Conservation (phyloP, 176 grass and related monocot genomes). For the Bolboschoenus planiculmis region DNA sequence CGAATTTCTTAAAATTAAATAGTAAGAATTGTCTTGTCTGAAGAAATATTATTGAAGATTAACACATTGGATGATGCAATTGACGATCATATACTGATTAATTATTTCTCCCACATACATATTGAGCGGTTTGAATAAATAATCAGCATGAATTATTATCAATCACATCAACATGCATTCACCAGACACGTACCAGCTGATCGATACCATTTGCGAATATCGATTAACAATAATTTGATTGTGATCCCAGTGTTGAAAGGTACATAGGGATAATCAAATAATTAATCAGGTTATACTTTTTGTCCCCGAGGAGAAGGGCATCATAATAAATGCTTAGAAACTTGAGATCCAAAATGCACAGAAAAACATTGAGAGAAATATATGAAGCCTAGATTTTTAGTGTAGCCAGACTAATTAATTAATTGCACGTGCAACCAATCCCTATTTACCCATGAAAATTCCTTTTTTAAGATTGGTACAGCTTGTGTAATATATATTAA, state of each 20-base stretch:
- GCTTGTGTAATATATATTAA: background rate
- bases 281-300: slow-evolving; percentile 11
- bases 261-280: slow-evolving; percentile 24
- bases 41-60: background rate
- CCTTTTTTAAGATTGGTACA: background rate
- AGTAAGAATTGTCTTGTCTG: background rate
- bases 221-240: background rate
- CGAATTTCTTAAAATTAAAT: background rate
- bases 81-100: background rate
- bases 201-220: background rate
- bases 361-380: slow-evolving; percentile 5
- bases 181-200: background rate
- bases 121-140: background rate
- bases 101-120: background rate
- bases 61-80: background rate
- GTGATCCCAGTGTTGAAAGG: background rate
- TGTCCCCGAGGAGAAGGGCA: slow-evolving; percentile 3
- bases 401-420: background rate
- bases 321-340: slow-evolving; percentile 16
- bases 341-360: slow-evolving; percentile 14
- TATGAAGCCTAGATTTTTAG: slow-evolving; percentile 5
- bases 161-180: background rate
- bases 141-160: background rate
- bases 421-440: slow-evolving; percentile 13
- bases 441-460: background rate